These are phyloP conservation scores for Mytilinidion resinicola DNA, from an alignment of 495 filamentous ascomycete species.

Conservation along the genomic window DNA sequence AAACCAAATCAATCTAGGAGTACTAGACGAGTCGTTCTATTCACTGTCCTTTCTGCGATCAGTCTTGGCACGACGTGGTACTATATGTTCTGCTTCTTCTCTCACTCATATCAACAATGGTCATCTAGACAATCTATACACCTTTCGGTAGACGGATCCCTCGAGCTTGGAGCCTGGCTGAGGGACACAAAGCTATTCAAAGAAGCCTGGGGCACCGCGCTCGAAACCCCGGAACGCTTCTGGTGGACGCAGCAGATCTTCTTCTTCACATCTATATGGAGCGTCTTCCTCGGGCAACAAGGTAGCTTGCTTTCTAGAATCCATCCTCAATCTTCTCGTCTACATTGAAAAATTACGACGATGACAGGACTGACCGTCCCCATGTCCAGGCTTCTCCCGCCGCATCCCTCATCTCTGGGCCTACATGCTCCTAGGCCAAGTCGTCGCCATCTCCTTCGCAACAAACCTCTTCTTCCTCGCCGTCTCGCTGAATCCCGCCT, in stretches of 20 bases:
- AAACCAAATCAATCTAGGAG: not conserved
- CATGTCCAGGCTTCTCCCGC: constrained; percentile 15
- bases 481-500: constrained; percentile 13
- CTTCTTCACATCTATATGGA: constrained; percentile 19
- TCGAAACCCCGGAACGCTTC: constrained; percentile 16
- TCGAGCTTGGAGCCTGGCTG: constrained; percentile 17
- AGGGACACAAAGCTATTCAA: constrained; percentile 24
- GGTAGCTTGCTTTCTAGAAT: constrained; percentile 3
- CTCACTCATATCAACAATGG: constrained; percentile 20
- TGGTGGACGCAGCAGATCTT: constrained; percentile 32
- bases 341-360: not conserved
- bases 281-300: constrained; percentile 17
- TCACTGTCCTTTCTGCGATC: constrained; percentile 9
- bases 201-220: constrained; percentile 26
- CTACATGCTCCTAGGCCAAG: constrained; percentile 33
- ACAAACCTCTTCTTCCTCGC: constrained; percentile 35
- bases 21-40: constrained; percentile 10
- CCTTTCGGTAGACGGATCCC: constrained; percentile 3
- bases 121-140: not conserved
- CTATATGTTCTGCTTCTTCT: constrained; percentile 23
- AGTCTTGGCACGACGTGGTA: constrained; percentile 27
- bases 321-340: not conserved
- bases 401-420: constrained; percentile 33
- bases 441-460: constrained; percentile 33
- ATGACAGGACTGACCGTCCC: not conserved